Conservation (phyloP, 2,329 filamentous ascomycete species). For the Grosmannia serpens region DNA sequence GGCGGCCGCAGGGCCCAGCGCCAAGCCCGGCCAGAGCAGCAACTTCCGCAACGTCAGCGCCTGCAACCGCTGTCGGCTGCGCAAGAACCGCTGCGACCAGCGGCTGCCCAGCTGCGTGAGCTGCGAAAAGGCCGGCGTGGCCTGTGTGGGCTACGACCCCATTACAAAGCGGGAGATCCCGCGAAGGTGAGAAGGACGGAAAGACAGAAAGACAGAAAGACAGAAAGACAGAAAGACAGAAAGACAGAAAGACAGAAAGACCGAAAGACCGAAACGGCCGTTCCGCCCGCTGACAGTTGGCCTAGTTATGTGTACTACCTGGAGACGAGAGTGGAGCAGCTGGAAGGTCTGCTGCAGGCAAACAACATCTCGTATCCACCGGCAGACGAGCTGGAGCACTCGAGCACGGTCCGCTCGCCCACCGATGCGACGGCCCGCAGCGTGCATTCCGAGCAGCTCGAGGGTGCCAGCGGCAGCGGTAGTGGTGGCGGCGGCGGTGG, state of each 20-base stretch:
- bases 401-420: conserved; percentile 8
- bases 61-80: conserved; percentile 81
- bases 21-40: conserved; percentile 46
- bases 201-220: no score
- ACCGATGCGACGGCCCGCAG: conserved; percentile 3
- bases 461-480: conserved; percentile 15
- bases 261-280: background rate
- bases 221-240: no score
- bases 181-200: conserved; percentile 63
- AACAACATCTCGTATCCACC: conserved; percentile 63
- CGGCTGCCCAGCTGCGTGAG: conserved; percentile 80
- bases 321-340: conserved; percentile 71
- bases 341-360: conserved; percentile 62
- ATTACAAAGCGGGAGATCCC: conserved; percentile 95
- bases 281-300: background rate
- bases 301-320: conserved; percentile 89
- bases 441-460: conserved; percentile 19
- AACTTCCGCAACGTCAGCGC: conserved; percentile 83
- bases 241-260: background rate
- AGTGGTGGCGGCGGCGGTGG: background rate
- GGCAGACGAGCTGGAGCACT: conserved; percentile 54
- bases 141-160: conserved; percentile 90
- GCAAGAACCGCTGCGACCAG: conserved; percentile 95
- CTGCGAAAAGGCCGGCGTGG: conserved; percentile 84
- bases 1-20: background rate